Base-by-base conservation (phyloP, 208 protist species). In the Crithidia thermophila region DNA sequence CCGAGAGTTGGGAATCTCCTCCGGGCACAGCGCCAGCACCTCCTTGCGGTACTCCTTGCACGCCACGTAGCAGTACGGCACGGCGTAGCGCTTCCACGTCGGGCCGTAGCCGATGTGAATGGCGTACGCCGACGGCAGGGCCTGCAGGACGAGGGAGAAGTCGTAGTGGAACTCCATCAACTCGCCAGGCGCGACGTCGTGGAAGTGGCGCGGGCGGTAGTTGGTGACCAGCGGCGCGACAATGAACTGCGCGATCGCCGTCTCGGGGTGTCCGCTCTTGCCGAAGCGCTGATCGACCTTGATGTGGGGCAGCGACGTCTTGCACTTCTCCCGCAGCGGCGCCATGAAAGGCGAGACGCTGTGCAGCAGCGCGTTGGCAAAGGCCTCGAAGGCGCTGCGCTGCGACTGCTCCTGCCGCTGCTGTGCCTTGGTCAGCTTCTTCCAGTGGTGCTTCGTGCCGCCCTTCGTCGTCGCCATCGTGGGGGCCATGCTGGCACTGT, bases 81-180 rank as follows among this genome's bases (percentile, higher is more conserved):
- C 84, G 21, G 90, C 90, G 52, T 89, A 95, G 2, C 85, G 85
- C 76, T 95, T 93, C 87, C 90, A 95, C 25, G 83, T 81, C 5
- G 90, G 78, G 27, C 90, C 90, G 72, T 95, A 95, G 46, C 87
- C 85, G 66, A 95, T 79, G 50, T 81, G 62, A 37, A 95, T 75
- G 11, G 68, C 69, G 50, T 85, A 77, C 21, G 82, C 77, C 4
- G 79, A 84, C 28, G 63, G 69, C 1, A 95, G 47, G 42, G 79
- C 67, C 47, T 80, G 77, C 49, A 95, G 62, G 23, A 93, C 87
- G 16, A 85, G 85, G 0, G 81, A 78, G 64, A 95, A 85, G 62
- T 95, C 90, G 73, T 93, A 92, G 61, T 94, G 85, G 68, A 90
- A 95, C 75, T 95, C 87, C 83, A 94, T 88, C 67, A 92, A 62